A percentile compares a stretch with the other conserved stretches of the same genome.
Conservation (phyloP, 306 rosid genomes). For the Cicer arietinum region DNA sequence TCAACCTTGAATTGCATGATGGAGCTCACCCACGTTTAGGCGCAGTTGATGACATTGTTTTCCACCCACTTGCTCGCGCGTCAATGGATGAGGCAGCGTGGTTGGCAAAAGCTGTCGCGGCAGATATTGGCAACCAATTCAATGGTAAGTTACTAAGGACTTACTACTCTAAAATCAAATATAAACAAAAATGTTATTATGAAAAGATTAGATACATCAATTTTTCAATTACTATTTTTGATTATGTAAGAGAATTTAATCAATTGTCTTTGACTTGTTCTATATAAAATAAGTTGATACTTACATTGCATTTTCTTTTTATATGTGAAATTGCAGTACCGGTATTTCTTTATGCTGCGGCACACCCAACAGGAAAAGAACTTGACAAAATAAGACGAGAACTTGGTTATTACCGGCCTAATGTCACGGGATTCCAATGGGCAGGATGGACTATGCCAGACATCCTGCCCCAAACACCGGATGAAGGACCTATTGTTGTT, state of each 20-base stretch:
- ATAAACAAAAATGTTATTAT: too few relatives aligned
- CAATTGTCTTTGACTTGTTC: too few relatives aligned
- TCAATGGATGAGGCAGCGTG: slow-evolving; percentile 80
- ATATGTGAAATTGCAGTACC: slow-evolving; percentile 65
- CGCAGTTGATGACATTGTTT: slow-evolving; percentile 78
- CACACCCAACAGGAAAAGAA: slow-evolving; percentile 84
- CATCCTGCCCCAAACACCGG: slow-evolving; percentile 59
- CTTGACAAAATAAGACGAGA: slow-evolving; percentile 74
- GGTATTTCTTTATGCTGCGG: slow-evolving; percentile 79
- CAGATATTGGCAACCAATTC: slow-evolving; percentile 70
- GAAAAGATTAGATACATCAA: too few relatives aligned
- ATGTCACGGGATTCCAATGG: slow-evolving; percentile 78
- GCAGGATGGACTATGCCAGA: slow-evolving; percentile 82
- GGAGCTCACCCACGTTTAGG: slow-evolving; percentile 90
- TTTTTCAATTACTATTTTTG: too few relatives aligned
- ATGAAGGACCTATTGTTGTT: slow-evolving; percentile 65
- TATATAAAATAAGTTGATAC: neutral
- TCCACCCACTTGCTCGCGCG: slow-evolving; percentile 75
- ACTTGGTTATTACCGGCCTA: slow-evolving; percentile 70
- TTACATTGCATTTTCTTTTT: neutral
- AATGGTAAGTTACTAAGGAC: slow-evolving; percentile 52
- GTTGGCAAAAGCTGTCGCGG: slow-evolving; percentile 78
- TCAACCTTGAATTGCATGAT: slow-evolving; percentile 70
- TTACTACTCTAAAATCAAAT: too few relatives aligned
- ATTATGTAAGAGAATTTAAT: too few relatives aligned